Base-by-base conservation (phyloP, 2,329 filamentous ascomycete species). In the Calonectria henricotiae region DNA sequence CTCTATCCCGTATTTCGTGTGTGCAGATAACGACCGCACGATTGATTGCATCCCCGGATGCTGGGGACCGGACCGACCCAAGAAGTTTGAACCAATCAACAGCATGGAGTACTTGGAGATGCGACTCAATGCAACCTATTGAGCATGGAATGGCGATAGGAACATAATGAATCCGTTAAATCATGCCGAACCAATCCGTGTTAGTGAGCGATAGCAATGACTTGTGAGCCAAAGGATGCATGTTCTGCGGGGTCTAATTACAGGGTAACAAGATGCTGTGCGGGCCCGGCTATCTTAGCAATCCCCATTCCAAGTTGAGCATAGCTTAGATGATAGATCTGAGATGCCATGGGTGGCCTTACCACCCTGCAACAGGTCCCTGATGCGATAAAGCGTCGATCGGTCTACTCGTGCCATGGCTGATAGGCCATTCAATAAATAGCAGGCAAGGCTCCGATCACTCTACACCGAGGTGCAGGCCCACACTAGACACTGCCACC, bases 1-100 rank as follows among this genome's bases (percentile, higher is more conserved):
- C 71, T 90, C 89, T 9, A 90, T 91, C 63, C 88, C 89, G 0
- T 91, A 90, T 75, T 91, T 91, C 66, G 82, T 90, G 37, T 80
- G 82, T 6, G 86, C 88, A 0, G 85, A 89, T 47, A 51, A 62
- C 3, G 81, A 85, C 49, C 80, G 83, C 4, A 78, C 87, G 9
- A 86, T 91, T 62, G 86, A 89, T 74, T 88, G 86, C 72, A 81
- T 90, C 54, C 82, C 84, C 1, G 83, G 83, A 5, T 88, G 86
- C 71, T 81, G 80, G 25, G 82, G 82, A 11, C 81, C 81, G 20
- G 78, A 79, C 1, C 81, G 84, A 62, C 83, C 85, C 1, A 81
- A 85, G 44, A 88, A 86, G 76, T 89, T 90, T 74, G 83, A 85
- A 64, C 86, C 87, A 30, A 72, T 79, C 30, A 77, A 76, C 35